These are phyloP conservation scores for Tulasnella sp. DNA, from an alignment of 768 basidiomycete genomes.

Conservation along the genomic window DNA sequence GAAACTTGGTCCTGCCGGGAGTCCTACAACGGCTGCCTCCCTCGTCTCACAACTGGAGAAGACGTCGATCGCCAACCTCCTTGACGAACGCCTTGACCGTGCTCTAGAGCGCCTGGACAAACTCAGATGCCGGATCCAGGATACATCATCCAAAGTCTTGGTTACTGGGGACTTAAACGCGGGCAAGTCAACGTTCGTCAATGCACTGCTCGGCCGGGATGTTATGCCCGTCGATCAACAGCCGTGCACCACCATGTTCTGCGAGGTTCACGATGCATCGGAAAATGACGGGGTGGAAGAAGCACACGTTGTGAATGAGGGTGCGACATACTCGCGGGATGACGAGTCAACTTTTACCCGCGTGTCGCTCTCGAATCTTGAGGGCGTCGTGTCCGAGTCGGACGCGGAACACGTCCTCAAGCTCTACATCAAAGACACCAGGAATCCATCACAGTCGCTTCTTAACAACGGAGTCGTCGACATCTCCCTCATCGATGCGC, in stretches of 20 bases:
- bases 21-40: slow-evolving; percentile 46
- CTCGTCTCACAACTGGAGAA: slow-evolving; percentile 90
- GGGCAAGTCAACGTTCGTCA: slow-evolving; percentile 97
- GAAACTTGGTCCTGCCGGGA: slow-evolving; percentile 66
- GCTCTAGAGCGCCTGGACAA: slow-evolving; percentile 71
- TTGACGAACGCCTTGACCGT: slow-evolving; percentile 69
- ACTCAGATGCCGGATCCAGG: slow-evolving; percentile 74
- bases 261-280: slow-evolving; percentile 84
- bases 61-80: slow-evolving; percentile 78
- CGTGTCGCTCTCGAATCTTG: slow-evolving; percentile 53
- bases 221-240: slow-evolving; percentile 98
- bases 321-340: slow-evolving; percentile 48
- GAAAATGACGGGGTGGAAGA: slow-evolving; percentile 74
- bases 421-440: slow-evolving; percentile 76
- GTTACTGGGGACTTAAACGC: slow-evolving; percentile 98
- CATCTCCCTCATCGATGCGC: slow-evolving; percentile 96
- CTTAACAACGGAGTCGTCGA: slow-evolving; percentile 92
- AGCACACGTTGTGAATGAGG: slow-evolving; percentile 68
- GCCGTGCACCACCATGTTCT: slow-evolving; percentile 93
- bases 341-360: slow-evolving; percentile 70
- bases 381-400: slow-evolving; percentile 63
- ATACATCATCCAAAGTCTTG: slow-evolving; percentile 89
- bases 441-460: slow-evolving; percentile 66
- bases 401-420: slow-evolving; percentile 64
- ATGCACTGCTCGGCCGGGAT: slow-evolving; percentile 78